Evolutionary conservation across 2,329 filamentous ascomycete genomes (phyloP), one percentile per base, ranked within the genome.

Genomic region (Exophiala oligosperma): DNA sequence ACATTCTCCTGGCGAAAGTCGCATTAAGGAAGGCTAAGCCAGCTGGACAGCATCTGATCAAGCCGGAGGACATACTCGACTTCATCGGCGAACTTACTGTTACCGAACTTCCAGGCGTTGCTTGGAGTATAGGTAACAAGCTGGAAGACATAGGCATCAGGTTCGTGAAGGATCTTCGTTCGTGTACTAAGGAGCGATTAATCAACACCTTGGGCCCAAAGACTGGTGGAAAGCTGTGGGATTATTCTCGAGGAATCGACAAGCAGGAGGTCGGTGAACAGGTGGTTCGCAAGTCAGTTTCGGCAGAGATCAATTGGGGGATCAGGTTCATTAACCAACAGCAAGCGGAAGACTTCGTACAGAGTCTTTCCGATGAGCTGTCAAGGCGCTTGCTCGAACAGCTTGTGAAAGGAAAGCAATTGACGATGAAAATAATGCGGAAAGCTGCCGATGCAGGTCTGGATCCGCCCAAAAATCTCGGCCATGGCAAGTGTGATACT

Each of bases 301-400:
- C 94, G 1, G 93, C 93, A 1, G 94, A 99, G 71, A 91, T 99
- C 62, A 99, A 94, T 68, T 99, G 94, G 94, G 94, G 95, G 2
- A 96, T 99, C 56, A 87, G 94, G 4, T 99, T 99, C 70, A 85
- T 94, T 65, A 95, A 83, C 60, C 91, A 97, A 69, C 82, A 84
- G n/a, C 93, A 99, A 73, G 92, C 92, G 0, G 93, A 97, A 59
- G 91, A 95, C 64, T 99, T 99, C 71, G 82, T 97, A 29, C 79
- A 85, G 61, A 94, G 90, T 64, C 77, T 99, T 0, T 94, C 90
- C 69, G 87, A 87, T 56, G 94, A 99, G 72, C 77, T 99, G 5
- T 87, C 92, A 66, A 88, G 87, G 56, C 84, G 94, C 1, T 76
- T 99, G 17, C 70, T 92, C 23, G 90, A 92, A 63, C 91, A 97